phyloP scores from a whole-genome alignment of 106 monocot genomes.

The Narthecium ossifragum region DNA sequence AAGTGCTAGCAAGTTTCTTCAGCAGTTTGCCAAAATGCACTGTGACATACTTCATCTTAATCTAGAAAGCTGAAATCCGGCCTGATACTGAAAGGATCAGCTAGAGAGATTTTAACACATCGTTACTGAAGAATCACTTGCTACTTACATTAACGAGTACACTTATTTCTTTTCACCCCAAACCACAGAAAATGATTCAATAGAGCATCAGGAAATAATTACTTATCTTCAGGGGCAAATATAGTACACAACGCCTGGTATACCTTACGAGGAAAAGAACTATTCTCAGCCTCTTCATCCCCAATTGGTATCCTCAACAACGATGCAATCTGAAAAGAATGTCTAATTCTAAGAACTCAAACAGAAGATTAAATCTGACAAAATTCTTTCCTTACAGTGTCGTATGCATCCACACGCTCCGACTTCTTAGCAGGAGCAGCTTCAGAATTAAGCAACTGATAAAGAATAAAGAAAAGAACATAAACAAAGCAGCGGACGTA shows the following conservation, averaged over 20 bases:
- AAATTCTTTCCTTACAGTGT: slow-evolving; percentile 40
- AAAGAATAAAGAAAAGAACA: slow-evolving; percentile 9
- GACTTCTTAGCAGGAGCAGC: slow-evolving; percentile 48
- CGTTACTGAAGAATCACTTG: too few relatives aligned
- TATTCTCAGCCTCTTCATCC: slow-evolving; percentile 58
- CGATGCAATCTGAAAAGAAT: slow-evolving; percentile 56
- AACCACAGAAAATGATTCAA: too few relatives aligned
- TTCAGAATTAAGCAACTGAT: slow-evolving; percentile 59
- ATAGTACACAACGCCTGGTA: neutral
- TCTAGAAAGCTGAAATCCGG: too few relatives aligned
- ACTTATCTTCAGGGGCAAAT: neutral
- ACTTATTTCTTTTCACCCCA: too few relatives aligned
- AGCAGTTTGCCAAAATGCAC: too few relatives aligned
- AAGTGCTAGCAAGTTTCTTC: too few relatives aligned
- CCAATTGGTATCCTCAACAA: slow-evolving; percentile 69
- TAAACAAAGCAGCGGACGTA: neutral
- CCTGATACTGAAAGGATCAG: too few relatives aligned
- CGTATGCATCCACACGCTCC: slow-evolving; percentile 84
- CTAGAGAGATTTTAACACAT: too few relatives aligned
- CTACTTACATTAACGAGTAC: too few relatives aligned
- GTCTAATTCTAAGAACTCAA: neutral
- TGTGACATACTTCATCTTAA: too few relatives aligned
- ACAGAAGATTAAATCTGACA: neutral
- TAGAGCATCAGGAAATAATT: neutral
- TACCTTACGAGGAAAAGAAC: slow-evolving; percentile 65